Conservation (phyloP, 257 asterid genomes). For the Solanum sitiens region DNA sequence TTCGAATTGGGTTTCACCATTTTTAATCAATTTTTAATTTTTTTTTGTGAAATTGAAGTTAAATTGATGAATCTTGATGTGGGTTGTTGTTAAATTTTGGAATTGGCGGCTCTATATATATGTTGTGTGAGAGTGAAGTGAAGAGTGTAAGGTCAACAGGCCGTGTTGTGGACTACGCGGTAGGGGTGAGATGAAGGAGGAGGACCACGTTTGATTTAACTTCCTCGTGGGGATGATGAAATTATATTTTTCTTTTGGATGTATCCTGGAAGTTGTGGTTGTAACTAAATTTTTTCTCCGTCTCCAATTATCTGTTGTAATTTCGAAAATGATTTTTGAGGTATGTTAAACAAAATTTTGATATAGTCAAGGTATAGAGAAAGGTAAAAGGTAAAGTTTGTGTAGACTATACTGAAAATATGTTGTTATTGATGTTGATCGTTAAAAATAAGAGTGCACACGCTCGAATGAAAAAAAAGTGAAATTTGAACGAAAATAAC, state of each 20-base stretch:
- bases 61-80: background rate
- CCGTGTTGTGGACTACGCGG: conserved; percentile 19
- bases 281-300: background rate
- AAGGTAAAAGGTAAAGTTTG: too few relatives aligned
- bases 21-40: background rate
- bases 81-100: background rate
- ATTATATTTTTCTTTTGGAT: background rate
- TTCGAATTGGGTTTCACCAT: conserved; percentile 40
- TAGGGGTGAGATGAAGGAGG: background rate
- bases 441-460: too few relatives aligned
- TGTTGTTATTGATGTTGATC: too few relatives aligned
- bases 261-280: background rate
- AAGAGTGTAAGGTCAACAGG: conserved; percentile 10
- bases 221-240: background rate
- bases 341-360: too few relatives aligned
- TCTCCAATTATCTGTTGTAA: background rate
- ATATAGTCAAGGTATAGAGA: too few relatives aligned
- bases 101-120: conserved; percentile 54
- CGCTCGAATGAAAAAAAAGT: too few relatives aligned
- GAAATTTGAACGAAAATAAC: too few relatives aligned
- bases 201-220: conserved; percentile 1
- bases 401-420: too few relatives aligned
- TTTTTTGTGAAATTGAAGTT: background rate
- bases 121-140: background rate
- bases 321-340: accelerated